A percentile compares a stretch with the other conserved stretches of the same genome.
These are phyloP conservation scores for Lotus japonicus DNA, from an alignment of 306 rosid genomes.

Conservation along the genomic window DNA sequence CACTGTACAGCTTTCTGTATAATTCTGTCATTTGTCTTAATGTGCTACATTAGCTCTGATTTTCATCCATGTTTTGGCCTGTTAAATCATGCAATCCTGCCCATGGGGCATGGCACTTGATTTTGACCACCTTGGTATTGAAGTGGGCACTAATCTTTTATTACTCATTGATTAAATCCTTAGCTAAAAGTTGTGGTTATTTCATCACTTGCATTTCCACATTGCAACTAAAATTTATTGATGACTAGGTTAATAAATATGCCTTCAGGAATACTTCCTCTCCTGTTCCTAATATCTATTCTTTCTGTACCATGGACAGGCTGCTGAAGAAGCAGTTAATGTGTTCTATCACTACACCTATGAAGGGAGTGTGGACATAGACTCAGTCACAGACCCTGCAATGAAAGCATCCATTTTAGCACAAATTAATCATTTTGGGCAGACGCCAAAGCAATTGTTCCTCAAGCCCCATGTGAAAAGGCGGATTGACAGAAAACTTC, in stretches of 20 bases:
- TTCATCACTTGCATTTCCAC: slow-evolving; percentile 2
- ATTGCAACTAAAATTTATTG: neutral
- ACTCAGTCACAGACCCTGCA: slow-evolving; percentile 93
- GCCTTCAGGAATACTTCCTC: neutral
- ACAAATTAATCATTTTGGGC: slow-evolving; percentile 99
- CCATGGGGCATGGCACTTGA: neutral
- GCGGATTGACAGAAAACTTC: slow-evolving; percentile 67
- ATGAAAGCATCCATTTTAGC: slow-evolving; percentile 99
- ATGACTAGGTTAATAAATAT: neutral
- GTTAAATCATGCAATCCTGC: neutral
- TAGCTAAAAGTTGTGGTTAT: slow-evolving; percentile 3
- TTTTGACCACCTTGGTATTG: neutral
- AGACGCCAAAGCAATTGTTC: slow-evolving; percentile 97
- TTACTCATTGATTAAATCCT: neutral
- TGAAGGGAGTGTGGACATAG: slow-evolving; percentile 98
- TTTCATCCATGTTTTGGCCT: neutral
- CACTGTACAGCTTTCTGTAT: slow-evolving; percentile 10
- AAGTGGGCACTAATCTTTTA: neutral
- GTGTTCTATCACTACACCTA: slow-evolving; percentile 98
- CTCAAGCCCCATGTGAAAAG: slow-evolving; percentile 86
- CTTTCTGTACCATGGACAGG: slow-evolving; percentile 44
- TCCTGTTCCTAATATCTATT: slow-evolving; percentile 28
- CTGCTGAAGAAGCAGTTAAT: slow-evolving; percentile 94
- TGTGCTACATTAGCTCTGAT: neutral
- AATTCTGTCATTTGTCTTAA: neutral